Percentiles rank a stretch among this genome's conserved stretches.
Evolutionary conservation across 1,139 yeast species (phyloP).

Genomic region (Pneumocystis carinii): DNA sequence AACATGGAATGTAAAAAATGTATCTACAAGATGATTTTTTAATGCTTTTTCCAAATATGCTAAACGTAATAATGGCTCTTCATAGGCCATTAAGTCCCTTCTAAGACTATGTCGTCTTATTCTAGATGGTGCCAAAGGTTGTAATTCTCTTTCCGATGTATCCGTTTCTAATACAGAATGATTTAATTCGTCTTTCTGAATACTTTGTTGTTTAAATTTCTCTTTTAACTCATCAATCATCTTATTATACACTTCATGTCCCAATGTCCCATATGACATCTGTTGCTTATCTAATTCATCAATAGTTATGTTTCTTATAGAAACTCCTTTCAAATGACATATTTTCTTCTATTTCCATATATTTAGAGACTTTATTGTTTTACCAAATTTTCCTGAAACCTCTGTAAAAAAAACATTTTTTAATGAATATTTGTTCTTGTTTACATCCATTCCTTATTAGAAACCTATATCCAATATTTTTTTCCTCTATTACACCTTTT

Average conservation of each 20-base stretch:
- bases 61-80: not conserved
- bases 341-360: not conserved
- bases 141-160: not conserved
- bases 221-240: not conserved
- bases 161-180: not conserved
- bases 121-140: not conserved
- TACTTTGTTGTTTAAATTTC: not conserved
- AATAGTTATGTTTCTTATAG: not conserved
- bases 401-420: not conserved
- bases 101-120: not conserved
- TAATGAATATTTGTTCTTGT: too few relatives aligned
- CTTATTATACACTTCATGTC: not conserved
- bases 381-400: not conserved
- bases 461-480: too few relatives aligned
- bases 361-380: not conserved
- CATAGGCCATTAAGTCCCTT: not conserved
- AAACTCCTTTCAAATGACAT: not conserved
- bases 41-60: not conserved
- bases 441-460: too few relatives aligned
- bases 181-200: not conserved
- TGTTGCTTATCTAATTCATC: too few relatives aligned
- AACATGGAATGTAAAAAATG: not conserved
- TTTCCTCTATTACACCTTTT: too few relatives aligned
- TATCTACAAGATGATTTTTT: not conserved
- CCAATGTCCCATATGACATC: not conserved